Evolutionary conservation across 805 yeast species (phyloP).

Genomic region (Wickerhamiella occidentalis): DNA sequence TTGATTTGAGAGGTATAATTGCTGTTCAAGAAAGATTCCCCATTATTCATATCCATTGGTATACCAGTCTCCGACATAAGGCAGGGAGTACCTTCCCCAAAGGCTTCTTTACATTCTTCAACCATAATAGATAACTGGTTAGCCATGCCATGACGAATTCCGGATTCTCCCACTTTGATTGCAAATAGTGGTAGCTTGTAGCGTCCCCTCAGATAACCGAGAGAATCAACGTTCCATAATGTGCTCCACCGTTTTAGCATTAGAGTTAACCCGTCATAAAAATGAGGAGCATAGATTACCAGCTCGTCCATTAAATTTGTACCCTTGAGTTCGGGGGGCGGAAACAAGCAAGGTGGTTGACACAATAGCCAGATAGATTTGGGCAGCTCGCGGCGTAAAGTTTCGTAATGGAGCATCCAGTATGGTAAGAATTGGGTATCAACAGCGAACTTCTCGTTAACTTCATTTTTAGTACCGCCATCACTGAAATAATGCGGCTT

Average conservation of each 20-base stretch:
- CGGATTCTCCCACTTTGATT: constrained; percentile 51
- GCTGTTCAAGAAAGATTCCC: constrained; percentile 49
- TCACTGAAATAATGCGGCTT: constrained; percentile 40
- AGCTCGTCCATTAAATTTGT: constrained; percentile 44
- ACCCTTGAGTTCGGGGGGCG: constrained; percentile 55
- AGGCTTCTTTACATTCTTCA: constrained; percentile 41
- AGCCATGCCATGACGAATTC: constrained; percentile 55
- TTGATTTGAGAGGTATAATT: constrained; percentile 56
- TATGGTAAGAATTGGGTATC: constrained; percentile 51
- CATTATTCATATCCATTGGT: constrained; percentile 87
- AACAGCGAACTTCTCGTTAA: constrained; percentile 46
- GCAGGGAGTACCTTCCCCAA: constrained; percentile 56
- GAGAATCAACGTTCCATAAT: constrained; percentile 68
- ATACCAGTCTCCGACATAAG: constrained; percentile 84
- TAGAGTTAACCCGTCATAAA: constrained; percentile 83
- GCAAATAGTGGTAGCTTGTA: constrained; percentile 69
- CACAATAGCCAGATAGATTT: constrained; percentile 44
- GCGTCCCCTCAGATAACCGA: constrained; percentile 67
- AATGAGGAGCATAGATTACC: constrained; percentile 72
- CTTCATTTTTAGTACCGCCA: constrained; percentile 18
- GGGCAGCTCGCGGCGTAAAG: constrained; percentile 35
- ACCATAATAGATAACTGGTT: constrained; percentile 55
- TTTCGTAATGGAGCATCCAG: constrained; percentile 37
- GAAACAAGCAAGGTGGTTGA: constrained; percentile 71
- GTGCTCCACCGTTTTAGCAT: constrained; percentile 83